These are phyloP conservation scores for Diplotaxis tenuifolia DNA, from an alignment of 345 rosid species.

Conservation along the genomic window DNA sequence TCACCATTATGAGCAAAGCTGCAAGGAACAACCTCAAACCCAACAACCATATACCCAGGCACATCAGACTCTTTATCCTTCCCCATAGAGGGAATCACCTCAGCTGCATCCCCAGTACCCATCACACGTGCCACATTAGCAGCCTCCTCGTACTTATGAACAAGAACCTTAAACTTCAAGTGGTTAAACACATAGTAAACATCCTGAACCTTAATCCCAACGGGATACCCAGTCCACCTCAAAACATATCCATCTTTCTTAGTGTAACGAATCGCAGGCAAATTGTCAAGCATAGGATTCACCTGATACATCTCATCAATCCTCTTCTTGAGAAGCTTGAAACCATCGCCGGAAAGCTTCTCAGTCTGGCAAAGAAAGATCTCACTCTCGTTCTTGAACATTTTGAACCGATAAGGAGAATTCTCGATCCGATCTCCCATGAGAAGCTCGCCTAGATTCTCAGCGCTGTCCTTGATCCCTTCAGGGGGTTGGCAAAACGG, in stretches of 20 bases:
- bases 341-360: slow-evolving; percentile 49
- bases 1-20: slow-evolving; percentile 58
- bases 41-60: slow-evolving; percentile 81
- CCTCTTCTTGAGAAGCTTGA: slow-evolving; percentile 71
- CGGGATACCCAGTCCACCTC: slow-evolving; percentile 86
- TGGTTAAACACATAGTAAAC: slow-evolving; percentile 76
- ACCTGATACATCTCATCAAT: slow-evolving; percentile 91
- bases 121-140: slow-evolving; percentile 67
- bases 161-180: slow-evolving; percentile 83
- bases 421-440: slow-evolving; percentile 93
- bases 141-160: slow-evolving; percentile 78
- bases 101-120: slow-evolving; percentile 91
- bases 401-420: slow-evolving; percentile 70
- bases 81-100: slow-evolving; percentile 54
- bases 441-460: slow-evolving; percentile 83
- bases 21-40: slow-evolving; percentile 85
- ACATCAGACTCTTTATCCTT: slow-evolving; percentile 38
- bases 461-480: slow-evolving; percentile 90
- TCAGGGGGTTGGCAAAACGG: slow-evolving; percentile 72
- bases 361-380: slow-evolving; percentile 59
- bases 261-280: slow-evolving; percentile 77
- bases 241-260: slow-evolving; percentile 57
- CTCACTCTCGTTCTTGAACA: slow-evolving; percentile 64
- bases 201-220: slow-evolving; percentile 70
- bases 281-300: slow-evolving; percentile 73